A percentile compares a stretch with the other conserved stretches of the same genome.
Evolutionary conservation across 2,329 filamentous ascomycete genomes (phyloP).

Genomic region (Colletotrichum sp.): DNA sequence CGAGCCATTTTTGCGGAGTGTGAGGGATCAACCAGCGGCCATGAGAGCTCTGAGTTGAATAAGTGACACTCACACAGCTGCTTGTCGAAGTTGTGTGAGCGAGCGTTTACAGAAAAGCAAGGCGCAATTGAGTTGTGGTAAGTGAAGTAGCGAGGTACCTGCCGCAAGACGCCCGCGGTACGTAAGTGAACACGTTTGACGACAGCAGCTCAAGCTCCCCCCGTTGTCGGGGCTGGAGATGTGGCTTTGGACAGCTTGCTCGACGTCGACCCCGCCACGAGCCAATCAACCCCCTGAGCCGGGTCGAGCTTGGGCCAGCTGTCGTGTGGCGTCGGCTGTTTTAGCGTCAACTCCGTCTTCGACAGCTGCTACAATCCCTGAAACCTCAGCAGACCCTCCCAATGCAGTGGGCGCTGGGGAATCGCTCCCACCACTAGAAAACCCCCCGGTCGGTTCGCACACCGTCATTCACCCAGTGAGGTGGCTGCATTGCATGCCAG

Average conservation of each 20-base stretch:
- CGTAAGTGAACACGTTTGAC: slow-evolving; percentile 22
- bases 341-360: slow-evolving; percentile 2
- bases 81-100: neutral
- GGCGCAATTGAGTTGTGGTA: neutral
- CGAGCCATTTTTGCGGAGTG: slow-evolving; percentile 24
- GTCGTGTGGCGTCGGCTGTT: slow-evolving; percentile 12
- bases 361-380: slow-evolving; percentile 18
- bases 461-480: slow-evolving; percentile 19
- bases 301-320: slow-evolving; percentile 3
- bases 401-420: neutral
- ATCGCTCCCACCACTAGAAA: neutral
- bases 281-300: neutral
- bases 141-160: slow-evolving; percentile 11
- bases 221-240: slow-evolving; percentile 6
- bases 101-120: neutral
- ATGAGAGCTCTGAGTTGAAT: slow-evolving; percentile 8
- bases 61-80: slow-evolving; percentile 6
- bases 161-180: neutral
- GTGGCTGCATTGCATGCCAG: slow-evolving; percentile 7
- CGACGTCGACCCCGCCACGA: neutral
- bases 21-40: slow-evolving; percentile 2
- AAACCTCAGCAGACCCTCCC: slow-evolving; percentile 12
- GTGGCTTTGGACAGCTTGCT: slow-evolving; percentile 16
- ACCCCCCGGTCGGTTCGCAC: slow-evolving; percentile 11
- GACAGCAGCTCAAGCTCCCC: slow-evolving; percentile 13